Conservation (phyloP, 2,329 filamentous ascomycete species). For the Hawksworthiomyces lignivorus region DNA sequence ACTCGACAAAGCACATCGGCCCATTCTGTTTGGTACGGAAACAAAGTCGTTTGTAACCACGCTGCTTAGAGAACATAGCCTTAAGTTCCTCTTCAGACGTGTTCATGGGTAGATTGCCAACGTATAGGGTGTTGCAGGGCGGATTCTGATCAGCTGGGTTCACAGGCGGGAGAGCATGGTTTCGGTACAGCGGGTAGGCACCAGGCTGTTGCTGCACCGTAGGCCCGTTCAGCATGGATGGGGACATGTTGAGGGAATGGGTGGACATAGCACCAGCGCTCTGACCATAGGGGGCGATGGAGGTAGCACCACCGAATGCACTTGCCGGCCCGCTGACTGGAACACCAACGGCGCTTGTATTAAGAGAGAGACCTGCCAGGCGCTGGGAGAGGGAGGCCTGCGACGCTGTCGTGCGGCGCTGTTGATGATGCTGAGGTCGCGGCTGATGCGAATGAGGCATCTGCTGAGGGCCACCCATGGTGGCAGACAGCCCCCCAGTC, state of each 20-base stretch:
- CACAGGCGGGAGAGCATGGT: slow-evolving; percentile 69
- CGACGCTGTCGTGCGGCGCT: slow-evolving; percentile 62
- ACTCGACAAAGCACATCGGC: slow-evolving; percentile 98
- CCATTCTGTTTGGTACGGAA: slow-evolving; percentile 93
- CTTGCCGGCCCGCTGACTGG: slow-evolving; percentile 22
- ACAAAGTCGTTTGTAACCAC: slow-evolving; percentile 90
- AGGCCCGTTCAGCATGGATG: slow-evolving; percentile 40
- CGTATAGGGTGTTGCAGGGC: slow-evolving; percentile 95
- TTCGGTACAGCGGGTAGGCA: slow-evolving; percentile 43
- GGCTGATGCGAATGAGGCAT: background rate
- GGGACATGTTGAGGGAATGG: slow-evolving; percentile 45
- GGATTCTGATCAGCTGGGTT: slow-evolving; percentile 96
- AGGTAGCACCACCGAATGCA: slow-evolving; percentile 24
- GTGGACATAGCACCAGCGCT: slow-evolving; percentile 31
- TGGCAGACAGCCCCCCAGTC: slow-evolving; percentile 42
- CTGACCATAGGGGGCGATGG: slow-evolving; percentile 39
- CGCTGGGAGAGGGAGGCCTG: slow-evolving; percentile 57
- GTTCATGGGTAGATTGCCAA: slow-evolving; percentile 90
- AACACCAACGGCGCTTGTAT: slow-evolving; percentile 49
- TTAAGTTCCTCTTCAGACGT: slow-evolving; percentile 95
- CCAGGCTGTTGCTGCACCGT: slow-evolving; percentile 15
- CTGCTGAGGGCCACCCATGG: background rate
- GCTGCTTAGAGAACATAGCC: slow-evolving; percentile 82
- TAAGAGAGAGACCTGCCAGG: slow-evolving; percentile 64
- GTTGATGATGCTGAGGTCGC: background rate